Conservation (phyloP, 441 rosid species). For the Cnidoscolus chayamansa region DNA sequence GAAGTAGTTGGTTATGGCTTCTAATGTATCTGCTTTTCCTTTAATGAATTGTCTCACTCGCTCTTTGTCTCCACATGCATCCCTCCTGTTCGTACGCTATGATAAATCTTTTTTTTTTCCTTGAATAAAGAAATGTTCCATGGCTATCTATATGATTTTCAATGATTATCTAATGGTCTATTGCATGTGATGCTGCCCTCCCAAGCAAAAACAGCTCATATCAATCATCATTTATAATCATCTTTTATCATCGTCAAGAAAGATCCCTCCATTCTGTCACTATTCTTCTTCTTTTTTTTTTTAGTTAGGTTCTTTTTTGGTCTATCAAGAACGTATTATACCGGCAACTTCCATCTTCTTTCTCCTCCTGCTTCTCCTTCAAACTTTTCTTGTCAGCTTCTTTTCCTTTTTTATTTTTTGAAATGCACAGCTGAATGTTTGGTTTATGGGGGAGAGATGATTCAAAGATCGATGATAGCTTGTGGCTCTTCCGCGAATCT, state of each 20-base stretch:
- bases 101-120: too few species aligned
- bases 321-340: constrained; percentile 12
- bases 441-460: not conserved
- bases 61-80: too few species aligned
- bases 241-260: constrained; percentile 19
- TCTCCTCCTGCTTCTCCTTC: not conserved
- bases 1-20: too few species aligned
- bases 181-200: constrained; percentile 45
- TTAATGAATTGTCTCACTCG: too few species aligned
- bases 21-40: too few species aligned
- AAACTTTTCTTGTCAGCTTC: not conserved
- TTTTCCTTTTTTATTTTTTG: not conserved
- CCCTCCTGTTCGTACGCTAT: too few species aligned
- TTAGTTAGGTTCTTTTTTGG: too few species aligned
- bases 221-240: constrained; percentile 25
- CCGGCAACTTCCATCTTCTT: constrained; percentile 3
- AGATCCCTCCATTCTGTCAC: not conserved
- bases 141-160: not conserved
- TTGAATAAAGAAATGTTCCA: too few species aligned
- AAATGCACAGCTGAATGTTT: too few species aligned
- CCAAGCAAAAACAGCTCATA: constrained; percentile 50
- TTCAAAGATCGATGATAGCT: not conserved
- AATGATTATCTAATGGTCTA: constrained; percentile 26
- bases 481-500: constrained; percentile 17
- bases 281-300: not conserved